phyloP scores from a whole-genome alignment of 2,329 filamentous ascomycete species.

The Neoarthrinium moseri region DNA sequence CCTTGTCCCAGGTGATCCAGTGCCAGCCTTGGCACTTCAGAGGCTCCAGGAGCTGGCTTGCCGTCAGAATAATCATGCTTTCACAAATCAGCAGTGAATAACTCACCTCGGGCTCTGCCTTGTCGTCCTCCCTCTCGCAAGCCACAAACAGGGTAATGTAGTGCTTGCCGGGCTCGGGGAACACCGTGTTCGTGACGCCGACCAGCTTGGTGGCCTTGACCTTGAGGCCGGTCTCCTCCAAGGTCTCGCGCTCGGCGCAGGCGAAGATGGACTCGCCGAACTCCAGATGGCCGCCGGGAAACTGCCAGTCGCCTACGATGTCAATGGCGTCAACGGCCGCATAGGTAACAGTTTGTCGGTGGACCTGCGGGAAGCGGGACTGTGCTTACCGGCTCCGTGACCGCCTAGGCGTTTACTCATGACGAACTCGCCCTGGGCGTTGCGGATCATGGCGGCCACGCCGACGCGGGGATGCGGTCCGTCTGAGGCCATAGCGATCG shows the following conservation, averaged over 20 bases:
- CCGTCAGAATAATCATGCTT: neutral
- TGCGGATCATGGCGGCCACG: constrained; percentile 44
- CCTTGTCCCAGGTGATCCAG: constrained; percentile 1
- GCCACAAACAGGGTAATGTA: constrained; percentile 73
- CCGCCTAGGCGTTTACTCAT: constrained; percentile 46
- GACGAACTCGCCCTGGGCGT: constrained; percentile 40
- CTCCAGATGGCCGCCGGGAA: constrained; percentile 77
- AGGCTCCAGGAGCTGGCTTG: constrained; percentile 2
- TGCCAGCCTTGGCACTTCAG: constrained; percentile 4
- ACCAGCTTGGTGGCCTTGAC: constrained; percentile 53
- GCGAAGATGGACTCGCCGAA: constrained; percentile 59
- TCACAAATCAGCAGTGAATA: neutral
- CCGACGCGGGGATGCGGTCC: constrained; percentile 44
- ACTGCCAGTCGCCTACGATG: constrained; percentile 59
- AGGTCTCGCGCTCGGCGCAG: constrained; percentile 65
- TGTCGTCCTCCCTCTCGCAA: constrained; percentile 45
- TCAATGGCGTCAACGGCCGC: too few species aligned
- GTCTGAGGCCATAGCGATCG: too few species aligned
- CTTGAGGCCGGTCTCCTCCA: constrained; percentile 68
- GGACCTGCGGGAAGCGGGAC: too few species aligned
- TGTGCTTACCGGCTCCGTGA: constrained; percentile 44
- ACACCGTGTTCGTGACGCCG: constrained; percentile 67
- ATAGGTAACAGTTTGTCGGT: neutral
- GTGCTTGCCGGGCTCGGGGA: constrained; percentile 60
- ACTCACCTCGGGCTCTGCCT: constrained; percentile 52